These are phyloP conservation scores for Xanthoparmelia taractica DNA, from an alignment of 495 filamentous ascomycete genomes.

Conservation along the genomic window DNA sequence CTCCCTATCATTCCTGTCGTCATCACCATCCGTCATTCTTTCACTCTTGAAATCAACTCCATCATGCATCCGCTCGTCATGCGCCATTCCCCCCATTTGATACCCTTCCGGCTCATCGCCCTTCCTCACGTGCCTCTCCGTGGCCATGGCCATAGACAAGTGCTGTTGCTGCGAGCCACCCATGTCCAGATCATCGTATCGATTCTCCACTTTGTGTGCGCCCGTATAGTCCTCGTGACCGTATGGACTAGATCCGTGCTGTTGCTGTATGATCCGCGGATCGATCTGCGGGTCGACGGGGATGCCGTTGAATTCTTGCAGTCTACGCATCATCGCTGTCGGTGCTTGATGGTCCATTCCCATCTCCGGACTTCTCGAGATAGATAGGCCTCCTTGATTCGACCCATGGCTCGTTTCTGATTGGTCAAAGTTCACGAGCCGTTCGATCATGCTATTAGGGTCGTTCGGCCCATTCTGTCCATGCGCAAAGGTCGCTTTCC, in stretches of 20 bases:
- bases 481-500: neutral
- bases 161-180: constrained; percentile 11
- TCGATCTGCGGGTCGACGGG: constrained; percentile 25
- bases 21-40: neutral
- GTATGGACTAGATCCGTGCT: constrained; percentile 1
- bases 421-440: constrained; percentile 24
- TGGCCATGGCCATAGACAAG: constrained; percentile 21
- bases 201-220: constrained; percentile 7
- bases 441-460: constrained; percentile 21
- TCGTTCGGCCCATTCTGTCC: constrained; percentile 3
- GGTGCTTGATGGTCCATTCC: constrained; percentile 10
- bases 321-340: constrained; percentile 18
- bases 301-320: constrained; percentile 20
- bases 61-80: neutral
- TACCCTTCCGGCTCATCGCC: constrained; percentile 25
- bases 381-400: neutral
- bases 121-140: constrained; percentile 22
- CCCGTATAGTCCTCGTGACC: neutral
- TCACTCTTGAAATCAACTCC: neutral
- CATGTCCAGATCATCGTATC: constrained; percentile 11
- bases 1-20: neutral
- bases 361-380: constrained; percentile 3
- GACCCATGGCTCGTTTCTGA: neutral
- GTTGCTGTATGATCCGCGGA: constrained; percentile 4
- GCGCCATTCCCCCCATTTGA: neutral